phyloP scores from a whole-genome alignment of 768 basidiomycete genomes.

The Russula lepida region DNA sequence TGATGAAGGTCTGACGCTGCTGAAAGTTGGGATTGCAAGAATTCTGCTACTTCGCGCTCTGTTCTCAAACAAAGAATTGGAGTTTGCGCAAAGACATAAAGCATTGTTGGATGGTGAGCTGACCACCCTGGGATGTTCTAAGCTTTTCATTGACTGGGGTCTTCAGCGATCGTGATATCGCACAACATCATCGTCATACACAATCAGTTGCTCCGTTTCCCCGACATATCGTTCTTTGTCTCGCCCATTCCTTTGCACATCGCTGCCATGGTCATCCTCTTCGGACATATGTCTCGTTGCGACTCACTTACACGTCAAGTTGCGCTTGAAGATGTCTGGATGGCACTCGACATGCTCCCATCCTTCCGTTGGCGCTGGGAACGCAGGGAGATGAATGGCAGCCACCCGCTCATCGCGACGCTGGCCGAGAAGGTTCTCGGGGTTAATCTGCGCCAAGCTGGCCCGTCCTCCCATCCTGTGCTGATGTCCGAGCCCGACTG shows the following conservation, averaged over 20 bases:
- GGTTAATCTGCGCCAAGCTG: slow-evolving; percentile 57
- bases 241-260: slow-evolving; percentile 86
- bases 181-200: slow-evolving; percentile 85
- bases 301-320: slow-evolving; percentile 54
- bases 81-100: slow-evolving; percentile 53
- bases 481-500: slow-evolving; percentile 39
- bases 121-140: neutral
- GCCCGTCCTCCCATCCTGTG: slow-evolving; percentile 31
- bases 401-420: slow-evolving; percentile 76
- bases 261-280: slow-evolving; percentile 85
- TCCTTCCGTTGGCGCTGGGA: slow-evolving; percentile 91
- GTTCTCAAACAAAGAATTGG: slow-evolving; percentile 68
- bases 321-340: slow-evolving; percentile 76
- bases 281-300: slow-evolving; percentile 76
- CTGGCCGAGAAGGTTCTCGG: slow-evolving; percentile 76
- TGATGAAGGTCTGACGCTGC: slow-evolving; percentile 71
- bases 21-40: slow-evolving; percentile 76
- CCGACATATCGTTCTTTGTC: slow-evolving; percentile 81
- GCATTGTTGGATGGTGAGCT: slow-evolving; percentile 70
- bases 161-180: slow-evolving; percentile 68
- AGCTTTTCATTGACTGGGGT: slow-evolving; percentile 1
- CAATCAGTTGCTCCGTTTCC: slow-evolving; percentile 74
- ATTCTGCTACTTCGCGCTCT: slow-evolving; percentile 71
- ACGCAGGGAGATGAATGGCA: slow-evolving; percentile 69
- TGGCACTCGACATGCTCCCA: slow-evolving; percentile 82